phyloP scores from a whole-genome alignment of 176 grass and related monocot genomes.

The Poa pratensis region DNA sequence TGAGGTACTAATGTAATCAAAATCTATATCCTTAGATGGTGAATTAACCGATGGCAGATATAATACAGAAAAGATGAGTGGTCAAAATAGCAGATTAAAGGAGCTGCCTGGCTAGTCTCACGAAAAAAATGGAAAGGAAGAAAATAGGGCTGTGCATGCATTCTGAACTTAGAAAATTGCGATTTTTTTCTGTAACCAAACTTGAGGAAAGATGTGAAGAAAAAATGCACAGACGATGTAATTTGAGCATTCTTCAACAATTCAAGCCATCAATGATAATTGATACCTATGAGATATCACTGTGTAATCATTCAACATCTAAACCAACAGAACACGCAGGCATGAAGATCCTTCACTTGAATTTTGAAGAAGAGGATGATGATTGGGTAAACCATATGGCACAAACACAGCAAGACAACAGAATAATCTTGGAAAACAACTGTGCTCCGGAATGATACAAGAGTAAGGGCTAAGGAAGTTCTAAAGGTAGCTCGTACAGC shows the following conservation, averaged over 20 bases:
- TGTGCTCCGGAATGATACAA: neutral
- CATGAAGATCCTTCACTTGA: neutral
- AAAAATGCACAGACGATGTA: conserved; percentile 1
- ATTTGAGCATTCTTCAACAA: conserved; percentile 26
- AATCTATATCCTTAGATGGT: neutral
- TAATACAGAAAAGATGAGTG: neutral
- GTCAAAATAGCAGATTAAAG: conserved; percentile 30
- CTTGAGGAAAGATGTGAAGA: neutral
- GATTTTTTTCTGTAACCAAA: too few species aligned
- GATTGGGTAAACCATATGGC: neutral
- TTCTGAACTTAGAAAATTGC: neutral
- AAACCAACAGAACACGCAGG: conserved; percentile 18
- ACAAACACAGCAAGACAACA: conserved; percentile 21
- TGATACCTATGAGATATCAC: neutral
- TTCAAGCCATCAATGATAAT: conserved; percentile 7
- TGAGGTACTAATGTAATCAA: conserved; percentile 17
- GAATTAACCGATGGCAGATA: neutral
- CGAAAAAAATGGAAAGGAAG: neutral
- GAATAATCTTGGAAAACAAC: neutral
- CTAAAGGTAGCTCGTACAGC: neutral
- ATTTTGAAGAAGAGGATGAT: conserved; percentile 1
- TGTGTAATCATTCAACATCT: conserved; percentile 20
- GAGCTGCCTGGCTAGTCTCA: neutral
- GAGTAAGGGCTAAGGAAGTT: neutral
- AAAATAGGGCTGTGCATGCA: neutral